Base-by-base conservation (phyloP, 2,329 filamentous ascomycete species). In the Leptographium wingfieldii region DNA sequence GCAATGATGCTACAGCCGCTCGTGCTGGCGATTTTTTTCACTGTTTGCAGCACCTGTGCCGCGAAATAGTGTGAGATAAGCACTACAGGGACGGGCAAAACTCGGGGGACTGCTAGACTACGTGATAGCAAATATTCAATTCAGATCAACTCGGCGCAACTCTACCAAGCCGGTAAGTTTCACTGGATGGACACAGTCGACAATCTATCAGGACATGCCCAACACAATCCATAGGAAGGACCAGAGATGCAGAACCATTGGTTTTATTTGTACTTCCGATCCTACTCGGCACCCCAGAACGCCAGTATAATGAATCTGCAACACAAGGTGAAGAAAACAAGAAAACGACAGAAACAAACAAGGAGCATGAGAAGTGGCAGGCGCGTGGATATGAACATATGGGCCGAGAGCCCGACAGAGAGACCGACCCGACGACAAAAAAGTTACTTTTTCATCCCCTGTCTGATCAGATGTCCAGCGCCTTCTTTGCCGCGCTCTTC, bases 401-500 rank as follows among this genome's bases (percentile, higher is more conserved):
- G 43, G 19, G 43, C 19, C 5, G 27, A 12, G 5, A 22, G 49
- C 25, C 19, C 31, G 4, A 43, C 10, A 31, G 12, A 31, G 7
- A 51, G n/a, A 27, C n/a, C 33, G 25, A 7, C 22, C 25, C 49
- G 49, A 52, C 22, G 27, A 52, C 49, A 52, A 16, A 52, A 22
- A 22, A 5, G 14, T 19, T 38, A 43, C 40, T n/a, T 46, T 46
- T 46, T 19, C 43, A n/a, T n/a, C 43, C 19, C 19, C 5, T 1
- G 43, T 46, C 29, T 29, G 67, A 74, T 74, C 65, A 67, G 71
- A 68, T 70, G 7, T 62, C 63, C 55, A 64, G 59, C 3, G 60
- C 61, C 51, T 60, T 67, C 71, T 78, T 80, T 27, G 80, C 80
- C 52, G 74, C 73, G 62, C 77, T 76, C 77, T 84, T 84, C 67